A percentile compares a stretch with the other conserved stretches of the same genome.
Conservation (phyloP, 345 rosid species). For the Salix brachista region DNA sequence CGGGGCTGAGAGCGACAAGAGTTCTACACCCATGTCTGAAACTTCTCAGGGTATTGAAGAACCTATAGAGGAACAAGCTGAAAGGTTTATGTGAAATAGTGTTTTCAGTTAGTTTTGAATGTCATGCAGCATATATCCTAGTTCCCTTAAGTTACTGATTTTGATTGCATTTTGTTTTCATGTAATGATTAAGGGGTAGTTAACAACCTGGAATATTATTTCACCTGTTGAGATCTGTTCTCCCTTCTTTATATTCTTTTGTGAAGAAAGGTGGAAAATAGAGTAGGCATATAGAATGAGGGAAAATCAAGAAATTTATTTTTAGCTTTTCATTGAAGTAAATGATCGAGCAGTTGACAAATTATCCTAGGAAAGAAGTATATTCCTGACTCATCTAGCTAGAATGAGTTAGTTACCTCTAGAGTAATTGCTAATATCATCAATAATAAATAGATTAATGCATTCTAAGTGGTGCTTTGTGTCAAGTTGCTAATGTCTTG, state of each 20-base stretch:
- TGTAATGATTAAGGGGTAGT: not conserved
- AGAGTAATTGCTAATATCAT: not conserved
- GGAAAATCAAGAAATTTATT: not conserved
- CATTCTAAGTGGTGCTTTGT: not conserved
- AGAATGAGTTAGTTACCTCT: not conserved
- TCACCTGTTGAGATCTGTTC: not conserved
- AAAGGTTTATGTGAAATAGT: slow-evolving; percentile 43
- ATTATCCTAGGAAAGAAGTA: not conserved
- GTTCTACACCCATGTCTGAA: slow-evolving; percentile 59
- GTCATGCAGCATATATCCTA: not conserved
- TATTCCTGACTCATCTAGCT: not conserved
- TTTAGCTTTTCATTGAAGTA: not conserved
- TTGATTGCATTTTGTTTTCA: not conserved
- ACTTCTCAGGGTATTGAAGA: slow-evolving; percentile 56
- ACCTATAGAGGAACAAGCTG: slow-evolving; percentile 45
- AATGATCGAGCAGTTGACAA: not conserved
- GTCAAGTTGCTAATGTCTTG: not conserved
- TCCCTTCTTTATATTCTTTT: not conserved
- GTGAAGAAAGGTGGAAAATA: not conserved
- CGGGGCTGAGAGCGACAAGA: slow-evolving; percentile 58
- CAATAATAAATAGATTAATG: not conserved
- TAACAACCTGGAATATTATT: not conserved
- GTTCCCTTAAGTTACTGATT: not conserved
- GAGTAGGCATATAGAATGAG: not conserved
- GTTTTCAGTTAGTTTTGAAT: slow-evolving; percentile 3